Conservation (phyloP, 768 basidiomycete genomes). For the Suillus paluster region DNA sequence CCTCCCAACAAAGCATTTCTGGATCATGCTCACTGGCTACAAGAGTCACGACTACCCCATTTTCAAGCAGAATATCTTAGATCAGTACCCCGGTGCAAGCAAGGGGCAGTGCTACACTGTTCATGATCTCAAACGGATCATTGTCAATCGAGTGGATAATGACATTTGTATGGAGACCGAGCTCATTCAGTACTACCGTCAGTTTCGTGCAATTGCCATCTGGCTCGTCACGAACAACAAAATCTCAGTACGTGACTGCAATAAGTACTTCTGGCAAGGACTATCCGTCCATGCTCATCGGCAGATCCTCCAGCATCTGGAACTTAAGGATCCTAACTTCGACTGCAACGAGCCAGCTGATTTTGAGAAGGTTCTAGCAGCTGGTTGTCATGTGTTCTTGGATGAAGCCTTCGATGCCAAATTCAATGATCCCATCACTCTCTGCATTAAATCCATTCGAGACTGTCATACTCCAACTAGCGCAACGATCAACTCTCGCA, state of each 20-base stretch:
- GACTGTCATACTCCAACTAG: not conserved
- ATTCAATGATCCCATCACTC: not conserved
- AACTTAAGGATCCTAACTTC: not conserved
- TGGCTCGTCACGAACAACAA: slow-evolving; percentile 14
- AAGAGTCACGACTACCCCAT: not conserved
- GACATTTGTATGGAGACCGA: slow-evolving; percentile 10
- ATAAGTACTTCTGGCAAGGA: slow-evolving; percentile 7
- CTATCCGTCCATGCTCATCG: not conserved
- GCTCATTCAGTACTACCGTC: not conserved
- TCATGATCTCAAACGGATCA: not conserved
- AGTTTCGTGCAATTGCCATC: not conserved
- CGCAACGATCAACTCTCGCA: too few relatives aligned
- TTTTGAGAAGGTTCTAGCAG: not conserved
- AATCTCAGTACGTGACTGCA: not conserved
- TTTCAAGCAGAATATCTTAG: slow-evolving; percentile 8
- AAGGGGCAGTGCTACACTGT: slow-evolving; percentile 7
- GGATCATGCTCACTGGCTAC: slow-evolving; percentile 9
- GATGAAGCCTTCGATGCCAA: not conserved
- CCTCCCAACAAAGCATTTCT: not conserved
- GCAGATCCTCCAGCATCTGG: not conserved
- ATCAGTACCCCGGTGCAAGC: not conserved
- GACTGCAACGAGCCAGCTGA: not conserved
- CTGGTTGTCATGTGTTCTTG: not conserved
- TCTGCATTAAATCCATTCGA: not conserved
- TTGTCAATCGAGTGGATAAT: not conserved